phyloP scores from a whole-genome alignment of 2,329 filamentous ascomycete genomes.

The Phialocephala sp. region DNA sequence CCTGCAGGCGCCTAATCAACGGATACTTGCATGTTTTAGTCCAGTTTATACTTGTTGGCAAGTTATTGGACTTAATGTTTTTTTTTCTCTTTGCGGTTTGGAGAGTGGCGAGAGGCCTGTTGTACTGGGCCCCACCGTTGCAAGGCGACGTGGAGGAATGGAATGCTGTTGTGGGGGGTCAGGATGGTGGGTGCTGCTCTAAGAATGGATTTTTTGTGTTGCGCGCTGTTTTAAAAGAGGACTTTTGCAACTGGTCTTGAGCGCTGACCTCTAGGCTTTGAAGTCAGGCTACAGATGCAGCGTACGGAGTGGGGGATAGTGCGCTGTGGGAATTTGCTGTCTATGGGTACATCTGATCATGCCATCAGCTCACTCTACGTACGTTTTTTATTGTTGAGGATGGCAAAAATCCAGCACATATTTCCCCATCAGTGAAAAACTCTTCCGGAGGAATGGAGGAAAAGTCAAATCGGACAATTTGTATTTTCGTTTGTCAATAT shows the following conservation, averaged over 20 bases:
- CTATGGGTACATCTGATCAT: not conserved
- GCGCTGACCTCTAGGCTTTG: not conserved
- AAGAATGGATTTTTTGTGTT: not conserved
- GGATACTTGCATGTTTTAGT: not conserved
- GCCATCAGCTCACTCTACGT: constrained; percentile 7
- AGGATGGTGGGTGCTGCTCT: not conserved
- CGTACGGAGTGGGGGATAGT: not conserved
- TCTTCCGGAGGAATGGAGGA: not conserved
- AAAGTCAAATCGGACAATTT: not conserved
- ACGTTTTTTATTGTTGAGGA: constrained; percentile 1
- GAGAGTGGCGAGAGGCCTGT: not conserved
- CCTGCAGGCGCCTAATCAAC: not conserved
- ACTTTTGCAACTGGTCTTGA: not conserved
- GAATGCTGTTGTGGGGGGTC: not conserved
- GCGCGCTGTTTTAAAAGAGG: not conserved
- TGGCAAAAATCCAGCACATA: not conserved
- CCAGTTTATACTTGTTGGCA: not conserved
- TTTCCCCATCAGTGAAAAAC: not conserved
- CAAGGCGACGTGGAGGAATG: constrained; percentile 1
- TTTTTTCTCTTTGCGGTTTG: not conserved
- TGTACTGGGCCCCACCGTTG: not conserved
- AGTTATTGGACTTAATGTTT: not conserved
- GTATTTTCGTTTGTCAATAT: not conserved
- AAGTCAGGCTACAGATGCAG: not conserved
- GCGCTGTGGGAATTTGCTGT: constrained; percentile 5